These are phyloP conservation scores for Murraya koenigii DNA, from an alignment of 345 rosid species.

Conservation along the genomic window DNA sequence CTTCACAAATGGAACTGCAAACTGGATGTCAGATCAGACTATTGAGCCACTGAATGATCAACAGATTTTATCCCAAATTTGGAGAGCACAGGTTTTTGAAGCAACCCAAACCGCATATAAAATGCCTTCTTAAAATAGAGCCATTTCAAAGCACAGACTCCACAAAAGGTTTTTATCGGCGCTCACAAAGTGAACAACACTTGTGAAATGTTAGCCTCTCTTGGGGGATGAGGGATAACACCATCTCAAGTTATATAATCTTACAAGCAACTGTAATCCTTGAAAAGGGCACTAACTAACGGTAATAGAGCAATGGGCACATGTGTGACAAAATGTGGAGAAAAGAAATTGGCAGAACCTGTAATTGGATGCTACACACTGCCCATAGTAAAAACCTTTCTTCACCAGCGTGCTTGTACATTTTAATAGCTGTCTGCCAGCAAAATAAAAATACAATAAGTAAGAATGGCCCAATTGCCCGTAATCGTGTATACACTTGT, in stretches of 20 bases:
- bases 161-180: background rate
- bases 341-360: constrained; percentile 42
- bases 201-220: background rate
- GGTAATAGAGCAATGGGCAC: background rate
- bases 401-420: constrained; percentile 92
- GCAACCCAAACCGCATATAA: constrained; percentile 21
- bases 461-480: background rate
- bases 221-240: background rate
- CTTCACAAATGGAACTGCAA: constrained; percentile 8
- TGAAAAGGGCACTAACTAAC: background rate
- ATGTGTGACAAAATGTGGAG: background rate
- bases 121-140: constrained; percentile 17
- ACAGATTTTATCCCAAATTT: constrained; percentile 13
- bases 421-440: constrained; percentile 90
- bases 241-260: background rate
- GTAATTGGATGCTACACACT: constrained; percentile 97
- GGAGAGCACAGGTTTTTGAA: constrained; percentile 21
- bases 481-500: background rate
- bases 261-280: background rate
- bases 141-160: background rate
- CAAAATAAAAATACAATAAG: constrained; percentile 22
- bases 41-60: constrained; percentile 25
- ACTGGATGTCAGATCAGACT: background rate
- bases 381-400: constrained; percentile 98
- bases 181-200: background rate